Evolutionary conservation across 225 moss, liverwort and hornwort genomes (phyloP).

Genomic region (Sphagnum contortum): DNA sequence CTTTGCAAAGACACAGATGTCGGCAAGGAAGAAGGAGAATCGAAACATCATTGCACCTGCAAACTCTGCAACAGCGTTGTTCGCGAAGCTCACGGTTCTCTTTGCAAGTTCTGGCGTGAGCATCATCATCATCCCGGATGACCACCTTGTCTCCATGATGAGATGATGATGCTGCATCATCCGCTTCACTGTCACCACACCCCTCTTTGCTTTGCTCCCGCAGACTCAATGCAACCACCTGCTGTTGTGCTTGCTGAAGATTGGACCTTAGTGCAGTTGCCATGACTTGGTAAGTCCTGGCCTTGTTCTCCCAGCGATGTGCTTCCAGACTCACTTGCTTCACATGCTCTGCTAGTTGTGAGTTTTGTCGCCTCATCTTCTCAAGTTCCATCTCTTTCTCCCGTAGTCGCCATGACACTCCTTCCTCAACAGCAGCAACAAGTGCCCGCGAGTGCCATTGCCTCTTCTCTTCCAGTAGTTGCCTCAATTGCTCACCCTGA

Average conservation of each 20-base stretch:
- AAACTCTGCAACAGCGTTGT: conserved; percentile 82
- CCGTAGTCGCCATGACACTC: conserved; percentile 48
- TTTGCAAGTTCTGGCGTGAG: conserved; percentile 54
- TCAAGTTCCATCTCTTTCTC: conserved; percentile 78
- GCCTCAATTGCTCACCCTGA: conserved; percentile 80
- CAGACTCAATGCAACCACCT: conserved; percentile 45
- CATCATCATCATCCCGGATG: conserved; percentile 42
- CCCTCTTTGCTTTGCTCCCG: conserved; percentile 85
- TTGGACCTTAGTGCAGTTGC: conserved; percentile 41
- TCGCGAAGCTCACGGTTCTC: conserved; percentile 83
- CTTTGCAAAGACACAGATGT: conserved; percentile 88
- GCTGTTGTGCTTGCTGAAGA: conserved; percentile 65
- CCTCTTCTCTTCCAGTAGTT: conserved; percentile 68
- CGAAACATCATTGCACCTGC: conserved; percentile 75
- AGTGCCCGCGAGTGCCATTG: conserved; percentile 60
- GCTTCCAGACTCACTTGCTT: conserved; percentile 59
- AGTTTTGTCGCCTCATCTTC: conserved; percentile 61
- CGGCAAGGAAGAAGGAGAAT: conserved; percentile 84
- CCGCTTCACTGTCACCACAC: conserved; percentile 84
- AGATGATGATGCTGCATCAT: conserved; percentile 84
- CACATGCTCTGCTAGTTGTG: conserved; percentile 69
- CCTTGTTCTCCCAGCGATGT: conserved; percentile 69
- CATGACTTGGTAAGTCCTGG: conserved; percentile 44
- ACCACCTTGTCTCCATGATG: conserved; percentile 17
- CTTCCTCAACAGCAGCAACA: conserved; percentile 61